Base-by-base conservation (phyloP, 345 rosid genomes). In the Acer negundo region DNA sequence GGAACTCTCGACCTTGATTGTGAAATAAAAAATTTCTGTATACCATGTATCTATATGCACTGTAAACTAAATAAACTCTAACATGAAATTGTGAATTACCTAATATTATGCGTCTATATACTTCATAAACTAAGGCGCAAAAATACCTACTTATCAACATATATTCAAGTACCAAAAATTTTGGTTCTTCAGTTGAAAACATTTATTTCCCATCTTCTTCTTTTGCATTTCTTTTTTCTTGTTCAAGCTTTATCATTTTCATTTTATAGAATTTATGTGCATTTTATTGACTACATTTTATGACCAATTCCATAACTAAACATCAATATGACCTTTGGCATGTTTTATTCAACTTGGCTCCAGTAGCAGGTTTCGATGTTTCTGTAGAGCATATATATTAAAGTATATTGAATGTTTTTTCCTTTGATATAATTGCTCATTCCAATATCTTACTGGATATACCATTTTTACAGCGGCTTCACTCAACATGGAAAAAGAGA, bases 401-500 rank as follows among this genome's bases (percentile, higher is more conserved):
- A 10, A 19, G 63, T 59, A 59, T 15, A 2, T 8, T 59, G 63
- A 59, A 59, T 16, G 58, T 19, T 15, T 23, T 23, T 7, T 59
- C 51, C 42, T 51, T 9, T 47, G 8, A 3, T 38, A 59, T 59
- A 11, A 23, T 12, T 59, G n/a, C 7, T 7, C 17, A 38, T 56
- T 53, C 20, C 0, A 72, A 40, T 40, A 55, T 28, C 19, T 62
- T 24, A 6, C n/a, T 58, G 74, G 67, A 38, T 62, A 67, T 28
- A 22, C 26, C 58, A 61, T 67, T 75, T 71, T 64, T 71, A 79
- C 80, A 93, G 98, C 76, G 87, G 87, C 84, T 90, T 84, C 85
- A 55, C 73, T 82, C 93, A n/a, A 62, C 76, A n/a, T 95, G 98
- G 98, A 83, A 63, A 77, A 92, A 86, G 83, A 89, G 88, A 78